phyloP scores from a whole-genome alignment of 2,329 filamentous ascomycete genomes.

The Knufia petricola region DNA sequence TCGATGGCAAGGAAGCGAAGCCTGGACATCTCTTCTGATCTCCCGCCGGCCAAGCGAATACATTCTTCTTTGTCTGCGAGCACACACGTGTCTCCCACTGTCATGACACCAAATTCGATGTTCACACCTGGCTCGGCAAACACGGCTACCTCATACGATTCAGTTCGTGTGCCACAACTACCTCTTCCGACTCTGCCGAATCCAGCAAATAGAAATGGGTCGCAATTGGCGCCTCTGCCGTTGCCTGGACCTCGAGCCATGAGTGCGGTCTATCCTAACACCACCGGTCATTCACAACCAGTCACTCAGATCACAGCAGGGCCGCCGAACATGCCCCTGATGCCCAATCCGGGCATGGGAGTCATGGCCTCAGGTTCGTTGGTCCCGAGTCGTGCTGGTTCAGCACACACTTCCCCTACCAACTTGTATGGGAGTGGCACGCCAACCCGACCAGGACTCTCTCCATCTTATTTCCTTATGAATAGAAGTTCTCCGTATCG shows the following conservation, averaged over 20 bases:
- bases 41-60: slow-evolving; percentile 32
- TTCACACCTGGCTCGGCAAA: slow-evolving; percentile 1
- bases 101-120: slow-evolving; percentile 1
- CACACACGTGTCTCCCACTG: background rate
- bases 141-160: slow-evolving; percentile 8
- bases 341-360: background rate
- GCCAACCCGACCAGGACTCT: slow-evolving; percentile 58
- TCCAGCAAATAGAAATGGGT: slow-evolving; percentile 1
- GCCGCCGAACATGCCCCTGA: slow-evolving; percentile 22
- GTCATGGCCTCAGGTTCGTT: slow-evolving; percentile 7
- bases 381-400: slow-evolving; percentile 34
- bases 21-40: slow-evolving; percentile 44
- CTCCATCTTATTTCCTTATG: slow-evolving; percentile 77
- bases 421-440: slow-evolving; percentile 52
- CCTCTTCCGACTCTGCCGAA: slow-evolving; percentile 14
- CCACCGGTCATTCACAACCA: slow-evolving; percentile 44
- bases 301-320: slow-evolving; percentile 32
- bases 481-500: slow-evolving; percentile 88
- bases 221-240: slow-evolving; percentile 25
- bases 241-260: slow-evolving; percentile 51
- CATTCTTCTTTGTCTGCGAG: background rate
- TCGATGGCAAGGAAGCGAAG: slow-evolving; percentile 45
- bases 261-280: slow-evolving; percentile 61
- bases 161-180: slow-evolving; percentile 14
- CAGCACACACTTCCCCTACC: slow-evolving; percentile 56